Evolutionary conservation across 805 yeast genomes (phyloP), one percentile per base, ranked within the genome.

Genomic region (Danielia oregonensis): DNA sequence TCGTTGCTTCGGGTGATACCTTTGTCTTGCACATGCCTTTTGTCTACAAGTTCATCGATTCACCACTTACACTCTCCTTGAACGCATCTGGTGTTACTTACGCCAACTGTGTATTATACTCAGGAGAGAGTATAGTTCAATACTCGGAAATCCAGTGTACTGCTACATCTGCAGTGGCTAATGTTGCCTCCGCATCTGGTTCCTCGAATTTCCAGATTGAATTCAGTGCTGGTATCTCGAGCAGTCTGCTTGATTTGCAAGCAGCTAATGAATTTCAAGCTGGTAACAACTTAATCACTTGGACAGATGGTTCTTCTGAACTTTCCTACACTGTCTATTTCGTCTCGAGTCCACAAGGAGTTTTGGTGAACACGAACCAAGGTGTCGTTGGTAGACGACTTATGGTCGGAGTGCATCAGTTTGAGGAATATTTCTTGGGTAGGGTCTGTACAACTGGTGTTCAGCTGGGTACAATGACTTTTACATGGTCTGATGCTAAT

Each of bases 11-110:
- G 0, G 60, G 59, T 22, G 64, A 59, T 36, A 55, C 58, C 6
- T 58, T 59, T 24, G 36, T 46, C 9, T 48, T 59, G 29, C 28
- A 34, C 17, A 32, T 59, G 42, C 62, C 62, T 3, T 48, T 57
- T 41, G 58, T 50, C 9, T 55, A 42, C 35, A 50, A 48, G 28
- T 49, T 55, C 32, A 47, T n/a, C n/a, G n/a, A n/a, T n/a, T n/a
- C n/a, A n/a, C n/a, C n/a, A n/a, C n/a, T n/a, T n/a, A n/a, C n/a
- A n/a, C n/a, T n/a, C n/a, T n/a, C n/a, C n/a, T n/a, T n/a, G n/a
- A n/a, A n/a, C n/a, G n/a, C n/a, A n/a, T n/a, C n/a, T n/a, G n/a
- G n/a, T n/a, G n/a, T n/a, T n/a, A n/a, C n/a, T n/a, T n/a, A n/a
- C n/a, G n/a, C n/a, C n/a, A n/a, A n/a, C n/a, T n/a, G n/a, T n/a